These are phyloP conservation scores for Pecoramyces ruminantium DNA, from an alignment of 192 early-diverging fungal genomes.

Conservation along the genomic window DNA sequence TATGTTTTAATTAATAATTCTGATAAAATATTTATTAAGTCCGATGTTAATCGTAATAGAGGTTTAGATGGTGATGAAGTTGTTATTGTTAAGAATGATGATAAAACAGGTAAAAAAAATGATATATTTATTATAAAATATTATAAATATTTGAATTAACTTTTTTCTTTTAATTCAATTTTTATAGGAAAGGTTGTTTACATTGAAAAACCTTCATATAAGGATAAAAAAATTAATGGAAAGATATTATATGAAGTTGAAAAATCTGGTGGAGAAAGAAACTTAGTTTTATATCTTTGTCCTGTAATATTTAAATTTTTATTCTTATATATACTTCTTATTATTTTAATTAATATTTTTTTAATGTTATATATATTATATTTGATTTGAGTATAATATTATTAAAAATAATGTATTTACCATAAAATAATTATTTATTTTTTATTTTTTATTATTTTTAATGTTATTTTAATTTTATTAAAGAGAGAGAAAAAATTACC, in stretches of 20 bases:
- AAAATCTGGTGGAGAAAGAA: neutral
- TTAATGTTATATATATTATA: too few relatives aligned
- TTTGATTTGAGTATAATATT: too few relatives aligned
- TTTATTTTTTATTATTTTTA: too few relatives aligned
- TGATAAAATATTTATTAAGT: neutral
- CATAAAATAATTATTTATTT: too few relatives aligned
- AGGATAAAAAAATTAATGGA: neutral
- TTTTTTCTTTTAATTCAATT: too few relatives aligned
- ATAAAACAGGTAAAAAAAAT: neutral
- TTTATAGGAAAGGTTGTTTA: neutral
- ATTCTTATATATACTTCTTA: too few relatives aligned
- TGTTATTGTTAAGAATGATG: neutral
- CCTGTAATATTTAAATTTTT: neutral
- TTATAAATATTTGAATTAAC: too few relatives aligned
- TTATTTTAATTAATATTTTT: too few relatives aligned
- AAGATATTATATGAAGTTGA: neutral
- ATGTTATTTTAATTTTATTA: too few relatives aligned
- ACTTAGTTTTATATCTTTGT: neutral
- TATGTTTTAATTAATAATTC: neutral
- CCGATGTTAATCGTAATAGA: neutral
- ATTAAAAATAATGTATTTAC: too few relatives aligned
- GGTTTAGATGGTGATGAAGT: neutral
- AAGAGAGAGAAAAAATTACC: neutral
- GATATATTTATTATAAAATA: neutral
- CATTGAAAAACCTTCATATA: neutral